Base-by-base conservation (phyloP, 805 yeast genomes). In the Hanseniaspora taiwanica region DNA sequence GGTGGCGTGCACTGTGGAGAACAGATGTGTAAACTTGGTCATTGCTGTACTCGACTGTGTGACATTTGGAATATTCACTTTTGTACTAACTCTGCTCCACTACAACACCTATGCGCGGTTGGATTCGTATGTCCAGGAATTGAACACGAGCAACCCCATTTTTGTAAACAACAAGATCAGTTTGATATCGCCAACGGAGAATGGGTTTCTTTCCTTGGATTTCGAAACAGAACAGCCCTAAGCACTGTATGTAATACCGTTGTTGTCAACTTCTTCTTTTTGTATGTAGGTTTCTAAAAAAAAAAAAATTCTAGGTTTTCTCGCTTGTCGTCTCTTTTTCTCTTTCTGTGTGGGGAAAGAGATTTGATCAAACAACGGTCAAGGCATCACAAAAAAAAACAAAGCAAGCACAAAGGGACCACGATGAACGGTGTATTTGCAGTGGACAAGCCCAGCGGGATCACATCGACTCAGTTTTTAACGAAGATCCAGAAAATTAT, bases 351-450 rank as follows among this genome's bases (percentile, higher is more conserved):
- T n/a, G n/a, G n/a, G n/a, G n/a, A n/a, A n/a, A n/a, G n/a, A n/a
- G n/a, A n/a, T 37, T 37, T 21, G 20, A 37, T 39, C 6, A 17
- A 14, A 4, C 21, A 9, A 20, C 13, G 27, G 33, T 38, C 49
- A 24, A 52, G 49, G 35, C 48, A 48, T 35, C 42, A 47, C 37
- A 38, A 48, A 14, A 53, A 6, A 3, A 19, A 33, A 6, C 17
- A 17, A 18, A 33, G 19, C 23, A 33, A 33, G 18, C n/a, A 33
- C 21, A 17, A 17, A 21, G 32, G 16, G 4, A 25, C 8, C 10
- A 42, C 46, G 8, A 83, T 89, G 95, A 84, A 86, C 52, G 97
- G 98, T 35, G 72, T 91, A 1, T 84, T 89, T 65, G 97, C 97
- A 7, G 73, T 89, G 34, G 79, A 80, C 47, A 89, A 89, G 56